Percentiles rank a stretch among this genome's conserved stretches.
Conservation (phyloP, 179 eudicot species). For the Camellia oleifera region DNA sequence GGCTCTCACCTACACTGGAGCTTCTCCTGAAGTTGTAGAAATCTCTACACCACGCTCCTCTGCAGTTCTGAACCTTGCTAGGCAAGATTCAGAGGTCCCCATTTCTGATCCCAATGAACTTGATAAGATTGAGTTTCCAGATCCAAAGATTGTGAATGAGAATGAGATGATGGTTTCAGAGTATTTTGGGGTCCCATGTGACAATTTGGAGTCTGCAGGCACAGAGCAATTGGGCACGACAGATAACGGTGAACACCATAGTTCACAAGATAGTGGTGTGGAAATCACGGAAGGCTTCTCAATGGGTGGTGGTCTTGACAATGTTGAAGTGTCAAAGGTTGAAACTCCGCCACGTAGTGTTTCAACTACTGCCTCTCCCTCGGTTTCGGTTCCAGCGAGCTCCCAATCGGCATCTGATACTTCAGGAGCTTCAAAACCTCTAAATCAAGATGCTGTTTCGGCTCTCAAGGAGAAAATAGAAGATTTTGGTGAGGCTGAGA, state of each 20-base stretch:
- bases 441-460: conserved; percentile 33
- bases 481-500: conserved; percentile 32
- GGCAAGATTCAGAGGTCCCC: conserved; percentile 16
- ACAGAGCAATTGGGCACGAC: conserved; percentile 35
- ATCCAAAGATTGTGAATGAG: conserved; percentile 51
- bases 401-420: conserved; percentile 14
- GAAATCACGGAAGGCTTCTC: conserved; percentile 38
- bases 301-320: conserved; percentile 31
- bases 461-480: conserved; percentile 23
- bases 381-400: conserved; percentile 33
- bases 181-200: conserved; percentile 29
- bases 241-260: conserved; percentile 32
- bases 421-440: conserved; percentile 23
- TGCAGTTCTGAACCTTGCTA: conserved; percentile 13
- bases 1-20: conserved; percentile 47
- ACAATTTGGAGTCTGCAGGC: conserved; percentile 17
- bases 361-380: conserved; percentile 43
- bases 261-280: conserved; percentile 27
- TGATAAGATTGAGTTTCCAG: conserved; percentile 58
- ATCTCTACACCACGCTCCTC: conserved; percentile 28
- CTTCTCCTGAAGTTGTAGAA: conserved; percentile 48
- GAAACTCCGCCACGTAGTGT: conserved; percentile 38
- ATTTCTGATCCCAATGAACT: conserved; percentile 30
- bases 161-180: conserved; percentile 64
- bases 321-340: conserved; percentile 24